Conservation (phyloP, 2,329 filamentous ascomycete species). For the Coleophoma crateriformis region DNA sequence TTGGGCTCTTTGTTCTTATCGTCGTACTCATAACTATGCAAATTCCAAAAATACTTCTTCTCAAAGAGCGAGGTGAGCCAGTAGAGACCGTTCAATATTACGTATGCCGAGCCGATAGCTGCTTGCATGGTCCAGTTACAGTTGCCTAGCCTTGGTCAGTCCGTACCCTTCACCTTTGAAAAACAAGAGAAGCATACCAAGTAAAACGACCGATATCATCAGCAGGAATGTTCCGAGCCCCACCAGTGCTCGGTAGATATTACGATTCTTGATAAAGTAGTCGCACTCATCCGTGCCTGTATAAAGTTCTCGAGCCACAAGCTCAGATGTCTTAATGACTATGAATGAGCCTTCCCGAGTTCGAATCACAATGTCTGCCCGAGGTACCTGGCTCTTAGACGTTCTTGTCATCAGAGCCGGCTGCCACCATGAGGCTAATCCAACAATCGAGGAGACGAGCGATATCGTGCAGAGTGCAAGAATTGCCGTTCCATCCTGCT, state of each 20-base stretch:
- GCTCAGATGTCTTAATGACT: conserved; percentile 50
- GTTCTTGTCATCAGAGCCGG: conserved; percentile 47
- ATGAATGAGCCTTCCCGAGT: conserved; percentile 56
- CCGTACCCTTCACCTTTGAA: background rate
- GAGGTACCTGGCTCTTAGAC: conserved; percentile 38
- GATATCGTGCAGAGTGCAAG: conserved; percentile 47
- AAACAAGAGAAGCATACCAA: conserved; percentile 33
- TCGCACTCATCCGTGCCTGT: conserved; percentile 54
- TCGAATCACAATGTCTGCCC: conserved; percentile 55
- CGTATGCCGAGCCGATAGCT: conserved; percentile 51
- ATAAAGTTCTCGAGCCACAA: conserved; percentile 58
- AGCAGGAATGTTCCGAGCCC: conserved; percentile 52
- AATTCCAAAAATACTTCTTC: conserved; percentile 47
- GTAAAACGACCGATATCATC: conserved; percentile 54
- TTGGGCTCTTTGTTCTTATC: conserved; percentile 34
- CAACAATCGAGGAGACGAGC: conserved; percentile 45
- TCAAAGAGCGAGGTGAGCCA: conserved; percentile 37
- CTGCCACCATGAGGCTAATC: conserved; percentile 52
- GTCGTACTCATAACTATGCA: conserved; percentile 39
- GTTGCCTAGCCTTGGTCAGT: conserved; percentile 28
- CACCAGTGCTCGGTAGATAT: conserved; percentile 46
- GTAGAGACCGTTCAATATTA: conserved; percentile 53
- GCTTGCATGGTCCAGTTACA: conserved; percentile 56
- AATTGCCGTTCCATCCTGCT: conserved; percentile 44
- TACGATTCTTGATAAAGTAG: conserved; percentile 41